Conservation (phyloP, 768 basidiomycete genomes). For the Boletus insuetus region DNA sequence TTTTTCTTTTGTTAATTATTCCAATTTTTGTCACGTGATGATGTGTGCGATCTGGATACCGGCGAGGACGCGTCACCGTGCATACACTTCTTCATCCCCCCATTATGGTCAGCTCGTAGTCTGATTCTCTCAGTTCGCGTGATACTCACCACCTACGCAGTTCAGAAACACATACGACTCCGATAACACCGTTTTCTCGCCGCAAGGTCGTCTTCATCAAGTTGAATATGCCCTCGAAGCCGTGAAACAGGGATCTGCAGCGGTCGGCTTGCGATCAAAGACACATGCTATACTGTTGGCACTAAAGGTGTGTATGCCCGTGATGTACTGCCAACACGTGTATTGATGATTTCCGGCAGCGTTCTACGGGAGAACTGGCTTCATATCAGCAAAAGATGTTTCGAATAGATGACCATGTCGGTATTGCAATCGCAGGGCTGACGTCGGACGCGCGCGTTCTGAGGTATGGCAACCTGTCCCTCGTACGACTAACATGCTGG, state of each 20-base stretch:
- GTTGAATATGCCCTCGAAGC: slow-evolving; percentile 99
- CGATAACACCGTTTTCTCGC: slow-evolving; percentile 96
- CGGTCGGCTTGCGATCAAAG: slow-evolving; percentile 92
- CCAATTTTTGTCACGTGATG: slow-evolving; percentile 27
- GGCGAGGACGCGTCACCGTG: slow-evolving; percentile 34
- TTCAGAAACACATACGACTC: slow-evolving; percentile 98
- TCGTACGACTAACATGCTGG: background rate
- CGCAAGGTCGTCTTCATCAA: slow-evolving; percentile 94
- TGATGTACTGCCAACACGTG: background rate
- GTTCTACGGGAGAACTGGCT: slow-evolving; percentile 96
- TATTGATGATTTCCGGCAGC: slow-evolving; percentile 44
- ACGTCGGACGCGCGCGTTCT: slow-evolving; percentile 97
- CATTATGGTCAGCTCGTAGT: slow-evolving; percentile 31
- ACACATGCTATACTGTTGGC: slow-evolving; percentile 92
- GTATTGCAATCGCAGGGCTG: slow-evolving; percentile 99
- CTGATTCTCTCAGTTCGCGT: background rate
- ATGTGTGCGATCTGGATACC: slow-evolving; percentile 11
- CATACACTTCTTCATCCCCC: slow-evolving; percentile 8
- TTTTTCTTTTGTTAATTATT: slow-evolving; percentile 11
- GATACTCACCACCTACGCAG: slow-evolving; percentile 37
- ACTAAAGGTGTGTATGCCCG: slow-evolving; percentile 64
- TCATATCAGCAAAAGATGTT: slow-evolving; percentile 99
- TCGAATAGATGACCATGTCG: slow-evolving; percentile 98
- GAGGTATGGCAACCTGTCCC: slow-evolving; percentile 51
- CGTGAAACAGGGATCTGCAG: slow-evolving; percentile 99